These are phyloP conservation scores for Micractinium conductrix DNA, from an alignment of 139 green algal species.

Conservation along the genomic window DNA sequence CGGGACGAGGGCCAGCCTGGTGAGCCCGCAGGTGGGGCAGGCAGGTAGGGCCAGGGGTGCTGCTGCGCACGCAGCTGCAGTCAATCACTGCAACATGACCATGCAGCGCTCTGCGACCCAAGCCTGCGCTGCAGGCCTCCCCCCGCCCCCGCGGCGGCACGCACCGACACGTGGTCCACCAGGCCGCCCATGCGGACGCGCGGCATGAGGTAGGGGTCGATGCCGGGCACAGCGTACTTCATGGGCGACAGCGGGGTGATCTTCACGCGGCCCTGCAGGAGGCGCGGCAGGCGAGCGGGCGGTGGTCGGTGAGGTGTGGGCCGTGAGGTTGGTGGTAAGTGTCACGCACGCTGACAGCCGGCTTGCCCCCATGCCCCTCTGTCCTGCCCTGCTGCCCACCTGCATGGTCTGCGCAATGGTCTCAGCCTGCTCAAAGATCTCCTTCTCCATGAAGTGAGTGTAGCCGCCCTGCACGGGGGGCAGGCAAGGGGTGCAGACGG, in stretches of 20 bases:
- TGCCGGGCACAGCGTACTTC: slow-evolving; percentile 42
- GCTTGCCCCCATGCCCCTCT: no score
- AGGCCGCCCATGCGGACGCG: slow-evolving; percentile 88
- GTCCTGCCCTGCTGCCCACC: no score
- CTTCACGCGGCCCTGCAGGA: slow-evolving; percentile 76
- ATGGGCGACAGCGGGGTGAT: slow-evolving; percentile 39
- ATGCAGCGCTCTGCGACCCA: background rate
- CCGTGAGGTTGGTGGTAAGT: no score
- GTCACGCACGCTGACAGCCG: no score
- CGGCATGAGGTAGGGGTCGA: slow-evolving; percentile 56
- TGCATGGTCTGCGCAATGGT: slow-evolving; percentile 85
- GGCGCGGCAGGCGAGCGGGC: no score
- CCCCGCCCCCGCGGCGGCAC: background rate
- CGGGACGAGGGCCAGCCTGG: background rate
- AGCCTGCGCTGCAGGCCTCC: background rate
- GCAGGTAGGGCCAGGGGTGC: background rate
- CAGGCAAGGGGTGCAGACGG: background rate
- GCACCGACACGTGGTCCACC: slow-evolving; percentile 55
- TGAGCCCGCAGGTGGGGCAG: background rate
- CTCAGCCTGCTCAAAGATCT: slow-evolving; percentile 98
- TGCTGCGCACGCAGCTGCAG: background rate
- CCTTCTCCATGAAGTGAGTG: slow-evolving; percentile 95
- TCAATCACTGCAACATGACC: background rate
- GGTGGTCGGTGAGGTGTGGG: no score
- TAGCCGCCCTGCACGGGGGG: slow-evolving; percentile 71